Evolutionary conservation across 257 asterid genomes (phyloP), one percentile per base, ranked within the genome.

Genomic region (Nicotiana attenuata): DNA sequence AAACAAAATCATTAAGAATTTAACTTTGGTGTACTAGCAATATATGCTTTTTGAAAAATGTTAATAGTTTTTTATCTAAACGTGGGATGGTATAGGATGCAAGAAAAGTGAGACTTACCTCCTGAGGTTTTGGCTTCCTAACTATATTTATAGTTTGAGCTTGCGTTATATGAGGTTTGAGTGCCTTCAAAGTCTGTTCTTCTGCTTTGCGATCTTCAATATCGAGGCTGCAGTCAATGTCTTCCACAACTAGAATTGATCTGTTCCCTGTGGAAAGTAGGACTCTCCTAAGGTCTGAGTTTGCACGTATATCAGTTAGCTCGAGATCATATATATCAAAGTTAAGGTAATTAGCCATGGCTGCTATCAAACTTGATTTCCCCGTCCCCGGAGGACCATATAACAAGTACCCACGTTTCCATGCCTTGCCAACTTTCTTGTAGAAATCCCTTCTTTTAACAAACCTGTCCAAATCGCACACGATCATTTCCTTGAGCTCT

Each of bases 341-440:
- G 4, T 87, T 87, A 1, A 90, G 86, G 57, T 88, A 79, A 82
- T 90, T 90, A 3, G 93, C 93, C 90, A 90, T 90, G 2, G 93
- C 92, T 5, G 90, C 93, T 1, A 88, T 84, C 85, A 90, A 67
- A 65, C 93, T 90, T 10, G 93, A 88, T 31, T 90, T 90, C 55
- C 93, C 92, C 3, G 91, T 90, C 13, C 93, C 92, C 0, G 92
- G 92, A 3, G 91, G 92, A 26, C 92, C 93, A 16, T 83, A 86
- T 69, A 90, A 63, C 81, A 90, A 84, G 67, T 90, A 90, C 4
- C 92, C 93, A 3, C 93, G 50, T 76, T 90, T 90, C 93, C 93
- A 90, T 4, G 92, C 91, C 81, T 90, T 89, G 8, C 93, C 92
- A 4, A 90, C 91, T 33, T 71, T 86, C 76, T 82, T 82, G 52